phyloP scores from a whole-genome alignment of 2,329 filamentous ascomycete species.

The Lecanosticta acicola region DNA sequence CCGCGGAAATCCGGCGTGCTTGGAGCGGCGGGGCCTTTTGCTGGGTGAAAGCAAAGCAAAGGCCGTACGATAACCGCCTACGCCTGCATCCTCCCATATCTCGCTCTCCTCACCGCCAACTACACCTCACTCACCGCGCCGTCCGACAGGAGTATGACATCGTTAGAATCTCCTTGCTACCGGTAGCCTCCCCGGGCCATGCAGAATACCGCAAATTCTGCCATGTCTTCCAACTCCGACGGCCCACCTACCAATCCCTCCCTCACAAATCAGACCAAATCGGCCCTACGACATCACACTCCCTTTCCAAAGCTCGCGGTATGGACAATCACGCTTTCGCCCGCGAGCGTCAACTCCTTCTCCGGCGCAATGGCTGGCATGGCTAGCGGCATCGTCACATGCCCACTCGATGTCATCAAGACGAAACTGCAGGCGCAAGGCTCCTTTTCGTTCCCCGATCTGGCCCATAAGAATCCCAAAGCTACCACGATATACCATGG shows the following conservation, averaged over 20 bases:
- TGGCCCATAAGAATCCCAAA: constrained; percentile 30
- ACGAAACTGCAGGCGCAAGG: constrained; percentile 96
- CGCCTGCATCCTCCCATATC: background rate
- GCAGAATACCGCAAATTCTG: constrained; percentile 28
- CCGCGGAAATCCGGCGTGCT: background rate
- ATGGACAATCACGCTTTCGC: constrained; percentile 45
- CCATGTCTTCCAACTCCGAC: constrained; percentile 27
- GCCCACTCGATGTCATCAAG: constrained; percentile 97
- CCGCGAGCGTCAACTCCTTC: constrained; percentile 66
- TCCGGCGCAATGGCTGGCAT: constrained; percentile 86
- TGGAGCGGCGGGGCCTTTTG: background rate
- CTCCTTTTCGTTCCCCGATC: constrained; percentile 55
- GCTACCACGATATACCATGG: constrained; percentile 67
- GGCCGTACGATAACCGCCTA: background rate
- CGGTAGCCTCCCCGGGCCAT: constrained; percentile 29
- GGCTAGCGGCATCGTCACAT: constrained; percentile 89
- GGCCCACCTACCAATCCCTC: constrained; percentile 19
- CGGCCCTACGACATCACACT: constrained; percentile 19
- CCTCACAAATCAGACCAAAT: constrained; percentile 9
- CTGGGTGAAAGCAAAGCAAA: background rate
- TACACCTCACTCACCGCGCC: background rate
- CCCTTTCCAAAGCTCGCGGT: constrained; percentile 35
- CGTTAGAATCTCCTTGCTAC: constrained; percentile 11
- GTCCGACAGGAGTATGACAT: constrained; percentile 25
- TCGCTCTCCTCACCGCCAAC: constrained; percentile 1